phyloP scores from a whole-genome alignment of 2,329 filamentous ascomycete genomes.

The Onygena corvina region DNA sequence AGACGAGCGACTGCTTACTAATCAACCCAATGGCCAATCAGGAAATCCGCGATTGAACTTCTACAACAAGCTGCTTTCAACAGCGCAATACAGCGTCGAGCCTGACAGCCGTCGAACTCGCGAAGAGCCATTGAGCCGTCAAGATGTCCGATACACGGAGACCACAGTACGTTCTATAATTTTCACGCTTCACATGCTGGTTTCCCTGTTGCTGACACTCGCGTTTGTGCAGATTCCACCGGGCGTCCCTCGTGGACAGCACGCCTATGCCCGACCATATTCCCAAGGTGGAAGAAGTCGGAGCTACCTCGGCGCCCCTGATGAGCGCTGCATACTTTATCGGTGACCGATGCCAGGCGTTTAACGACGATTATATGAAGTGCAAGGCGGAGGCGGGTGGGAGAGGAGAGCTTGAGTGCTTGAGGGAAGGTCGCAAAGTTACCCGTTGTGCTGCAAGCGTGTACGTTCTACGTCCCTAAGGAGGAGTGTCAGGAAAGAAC shows the following conservation, averaged over 20 bases:
- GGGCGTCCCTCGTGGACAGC: slow-evolving; percentile 85
- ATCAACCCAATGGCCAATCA: slow-evolving; percentile 1
- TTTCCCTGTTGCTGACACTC: slow-evolving; percentile 4
- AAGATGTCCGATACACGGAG: slow-evolving; percentile 15
- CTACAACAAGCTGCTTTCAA: background rate
- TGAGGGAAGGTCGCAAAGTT: slow-evolving; percentile 93
- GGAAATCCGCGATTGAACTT: background rate
- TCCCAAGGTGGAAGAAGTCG: slow-evolving; percentile 86
- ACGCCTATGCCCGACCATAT: slow-evolving; percentile 87
- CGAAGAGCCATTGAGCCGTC: slow-evolving; percentile 11
- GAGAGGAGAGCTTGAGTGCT: slow-evolving; percentile 80
- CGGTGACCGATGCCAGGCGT: slow-evolving; percentile 82
- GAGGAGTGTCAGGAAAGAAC: background rate
- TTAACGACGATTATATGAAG: slow-evolving; percentile 99
- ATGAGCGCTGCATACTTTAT: slow-evolving; percentile 94
- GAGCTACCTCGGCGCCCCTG: slow-evolving; percentile 81
- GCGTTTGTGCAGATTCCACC: slow-evolving; percentile 66
- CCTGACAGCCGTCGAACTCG: background rate
- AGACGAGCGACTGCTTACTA: background rate
- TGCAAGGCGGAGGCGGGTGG: slow-evolving; percentile 94
- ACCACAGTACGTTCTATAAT: slow-evolving; percentile 12
- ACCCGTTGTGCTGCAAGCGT: slow-evolving; percentile 94
- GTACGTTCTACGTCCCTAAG: slow-evolving; percentile 46
- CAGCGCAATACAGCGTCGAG: slow-evolving; percentile 5
- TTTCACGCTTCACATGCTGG: background rate